Base-by-base conservation (phyloP, 352 stramenopile genomes). In the Pythium sp. region DNA sequence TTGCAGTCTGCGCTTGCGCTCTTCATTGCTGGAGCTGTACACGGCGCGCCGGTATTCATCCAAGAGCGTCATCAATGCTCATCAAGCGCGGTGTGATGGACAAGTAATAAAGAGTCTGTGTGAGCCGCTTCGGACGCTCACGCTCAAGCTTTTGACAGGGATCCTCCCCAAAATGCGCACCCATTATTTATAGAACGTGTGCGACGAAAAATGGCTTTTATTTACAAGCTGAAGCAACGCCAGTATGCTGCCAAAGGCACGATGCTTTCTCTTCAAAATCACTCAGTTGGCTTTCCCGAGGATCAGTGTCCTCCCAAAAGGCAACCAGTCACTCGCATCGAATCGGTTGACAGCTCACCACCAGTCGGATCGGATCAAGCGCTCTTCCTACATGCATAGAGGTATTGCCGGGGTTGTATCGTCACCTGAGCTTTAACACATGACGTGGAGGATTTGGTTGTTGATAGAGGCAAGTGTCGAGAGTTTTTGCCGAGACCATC, bases 21-120 rank as follows among this genome's bases (percentile, higher is more conserved):
- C 64, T 22, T 76, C 68, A 15, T 70, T 64, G 55, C 55, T 70
- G n/a, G 66, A 57, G 22, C 57, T 76, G 54, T 89, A 81, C 30
- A 88, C 70, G 0, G 78, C 76, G 55, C 78, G 80, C 1, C 78
- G 83, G 59, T 88, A 90, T 24, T 89, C 78, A 47, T 89, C 81
- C 24, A 92, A 68, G 64, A 92, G 77, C 47, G 81, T 92, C 83
- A 91, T 91, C 26, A 61, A 3, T 22, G 30, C 5, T 22, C 41
- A 60, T 15, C 30, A 28, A 34, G 38, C 30, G 8, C 55, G 30
- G 18, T 18, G 18, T 30, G 8, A 43, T 15, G 15, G 26, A 38
- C 55, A 12, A 3, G 22, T 2, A 24, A 51, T 12, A 49, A 18
- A 6, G 43, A 51, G 43, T n/a, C 18, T 51, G 38, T 24, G 43